Conservation (phyloP, 805 yeast species). For the Monosporozyma solicola region DNA sequence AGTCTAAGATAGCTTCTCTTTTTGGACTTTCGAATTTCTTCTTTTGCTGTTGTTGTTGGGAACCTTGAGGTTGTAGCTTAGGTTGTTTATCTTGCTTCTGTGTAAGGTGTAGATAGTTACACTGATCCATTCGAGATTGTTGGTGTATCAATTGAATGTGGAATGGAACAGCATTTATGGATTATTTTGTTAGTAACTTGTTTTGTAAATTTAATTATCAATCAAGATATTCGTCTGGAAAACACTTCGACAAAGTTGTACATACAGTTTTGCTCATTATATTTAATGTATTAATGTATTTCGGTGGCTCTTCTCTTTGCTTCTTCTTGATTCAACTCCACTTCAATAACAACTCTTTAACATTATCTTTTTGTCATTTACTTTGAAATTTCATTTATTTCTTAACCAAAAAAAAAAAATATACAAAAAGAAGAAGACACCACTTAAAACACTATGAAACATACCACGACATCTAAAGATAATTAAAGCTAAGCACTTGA, state of each 20-base stretch:
- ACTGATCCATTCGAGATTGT: not conserved
- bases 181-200: constrained; percentile 7
- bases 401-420: not conserved
- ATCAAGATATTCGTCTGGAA: too few relatives aligned
- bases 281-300: not conserved
- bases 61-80: constrained; percentile 8
- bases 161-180: constrained; percentile 1
- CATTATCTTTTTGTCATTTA: not conserved
- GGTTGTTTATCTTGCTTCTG: constrained; percentile 6
- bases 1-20: constrained; percentile 80
- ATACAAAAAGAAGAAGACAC: too few relatives aligned
- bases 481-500: not conserved
- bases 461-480: not conserved
- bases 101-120: constrained; percentile 1
- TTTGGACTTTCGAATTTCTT: constrained; percentile 63
- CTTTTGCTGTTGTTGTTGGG: constrained; percentile 19
- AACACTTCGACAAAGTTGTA: not conserved
- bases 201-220: not conserved
- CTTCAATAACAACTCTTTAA: not conserved
- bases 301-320: not conserved
- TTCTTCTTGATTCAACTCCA: not conserved
- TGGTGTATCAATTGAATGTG: not conserved
- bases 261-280: constrained; percentile 3
- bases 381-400: not conserved
- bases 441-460: not conserved